Conservation (phyloP, 148 eudicot species). For the Dianthus caryophyllus region DNA sequence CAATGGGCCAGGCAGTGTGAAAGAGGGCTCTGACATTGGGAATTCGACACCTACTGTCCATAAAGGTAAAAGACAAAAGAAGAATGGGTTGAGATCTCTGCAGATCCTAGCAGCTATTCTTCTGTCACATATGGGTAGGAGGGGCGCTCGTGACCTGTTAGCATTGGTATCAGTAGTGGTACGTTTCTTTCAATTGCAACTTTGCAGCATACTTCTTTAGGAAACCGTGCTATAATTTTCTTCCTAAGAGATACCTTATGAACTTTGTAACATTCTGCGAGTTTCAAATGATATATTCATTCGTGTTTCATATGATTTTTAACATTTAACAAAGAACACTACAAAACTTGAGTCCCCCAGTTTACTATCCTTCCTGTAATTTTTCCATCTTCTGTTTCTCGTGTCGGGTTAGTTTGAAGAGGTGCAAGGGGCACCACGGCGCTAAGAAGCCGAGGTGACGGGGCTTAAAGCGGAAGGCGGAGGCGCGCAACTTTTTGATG, state of each 20-base stretch:
- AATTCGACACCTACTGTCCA: conserved; percentile 32
- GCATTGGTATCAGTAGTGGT: conserved; percentile 77
- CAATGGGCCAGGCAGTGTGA: conserved; percentile 46
- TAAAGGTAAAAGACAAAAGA: conserved; percentile 64
- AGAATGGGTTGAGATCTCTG: conserved; percentile 70
- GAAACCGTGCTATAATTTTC: not conserved
- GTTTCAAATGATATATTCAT: not conserved
- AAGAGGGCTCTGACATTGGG: conserved; percentile 32
- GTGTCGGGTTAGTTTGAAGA: no score
- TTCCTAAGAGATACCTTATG: not conserved
- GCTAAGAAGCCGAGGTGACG: no score
- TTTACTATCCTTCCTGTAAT: not conserved
- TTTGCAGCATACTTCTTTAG: not conserved
- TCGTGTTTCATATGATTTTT: not conserved
- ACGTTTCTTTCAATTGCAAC: conserved; percentile 23
- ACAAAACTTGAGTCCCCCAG: not conserved
- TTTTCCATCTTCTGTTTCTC: not conserved
- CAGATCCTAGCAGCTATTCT: conserved; percentile 84
- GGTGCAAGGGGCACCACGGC: no score
- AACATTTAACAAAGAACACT: not conserved
- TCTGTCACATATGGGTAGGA: conserved; percentile 75
- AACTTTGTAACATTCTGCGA: not conserved
- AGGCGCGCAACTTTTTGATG: no score
- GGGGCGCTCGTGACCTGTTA: conserved; percentile 75
- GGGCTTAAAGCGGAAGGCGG: no score